These are phyloP conservation scores for Aspergillus coremiiformis DNA, from an alignment of 495 filamentous ascomycete species.

Conservation along the genomic window DNA sequence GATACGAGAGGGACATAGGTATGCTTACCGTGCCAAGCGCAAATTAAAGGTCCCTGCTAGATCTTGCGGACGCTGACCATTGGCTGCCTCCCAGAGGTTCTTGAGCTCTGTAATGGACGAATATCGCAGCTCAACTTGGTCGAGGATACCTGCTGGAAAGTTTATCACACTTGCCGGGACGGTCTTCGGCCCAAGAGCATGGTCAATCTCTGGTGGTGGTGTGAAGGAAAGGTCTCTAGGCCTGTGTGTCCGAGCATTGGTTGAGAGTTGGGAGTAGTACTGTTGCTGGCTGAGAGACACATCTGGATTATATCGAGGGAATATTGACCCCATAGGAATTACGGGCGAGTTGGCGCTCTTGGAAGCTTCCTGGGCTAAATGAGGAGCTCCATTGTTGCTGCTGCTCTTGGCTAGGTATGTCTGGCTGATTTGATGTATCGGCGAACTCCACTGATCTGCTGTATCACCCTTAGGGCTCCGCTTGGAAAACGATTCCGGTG, in stretches of 20 bases:
- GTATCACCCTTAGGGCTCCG: constrained; percentile 17
- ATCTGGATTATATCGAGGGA: constrained; percentile 73
- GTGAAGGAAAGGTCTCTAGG: constrained; percentile 23
- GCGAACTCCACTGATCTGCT: constrained; percentile 21
- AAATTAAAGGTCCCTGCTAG: constrained; percentile 37
- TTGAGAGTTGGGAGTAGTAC: constrained; percentile 53
- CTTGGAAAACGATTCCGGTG: constrained; percentile 19
- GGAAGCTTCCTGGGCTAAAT: constrained; percentile 29
- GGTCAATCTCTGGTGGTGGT: constrained; percentile 33
- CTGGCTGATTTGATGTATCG: constrained; percentile 35
- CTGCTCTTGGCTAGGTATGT: constrained; percentile 28
- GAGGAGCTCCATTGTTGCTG: constrained; percentile 25
- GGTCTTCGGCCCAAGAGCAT: constrained; percentile 36
- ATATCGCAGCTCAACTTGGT: constrained; percentile 27
- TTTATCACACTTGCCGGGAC: constrained; percentile 41
- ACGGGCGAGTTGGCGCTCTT: constrained; percentile 27
- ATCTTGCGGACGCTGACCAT: constrained; percentile 41
- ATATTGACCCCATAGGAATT: constrained; percentile 59
- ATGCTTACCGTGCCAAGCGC: constrained; percentile 36
- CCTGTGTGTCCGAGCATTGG: constrained; percentile 36
- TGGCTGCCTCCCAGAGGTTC: constrained; percentile 47
- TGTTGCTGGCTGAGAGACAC: constrained; percentile 59
- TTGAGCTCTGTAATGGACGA: constrained; percentile 41
- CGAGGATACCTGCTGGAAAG: constrained; percentile 36
- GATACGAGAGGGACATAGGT: background rate